A percentile compares a stretch with the other conserved stretches of the same genome.
Conservation (phyloP, 2,329 filamentous ascomycete species). For the Juglanconis juglandina region DNA sequence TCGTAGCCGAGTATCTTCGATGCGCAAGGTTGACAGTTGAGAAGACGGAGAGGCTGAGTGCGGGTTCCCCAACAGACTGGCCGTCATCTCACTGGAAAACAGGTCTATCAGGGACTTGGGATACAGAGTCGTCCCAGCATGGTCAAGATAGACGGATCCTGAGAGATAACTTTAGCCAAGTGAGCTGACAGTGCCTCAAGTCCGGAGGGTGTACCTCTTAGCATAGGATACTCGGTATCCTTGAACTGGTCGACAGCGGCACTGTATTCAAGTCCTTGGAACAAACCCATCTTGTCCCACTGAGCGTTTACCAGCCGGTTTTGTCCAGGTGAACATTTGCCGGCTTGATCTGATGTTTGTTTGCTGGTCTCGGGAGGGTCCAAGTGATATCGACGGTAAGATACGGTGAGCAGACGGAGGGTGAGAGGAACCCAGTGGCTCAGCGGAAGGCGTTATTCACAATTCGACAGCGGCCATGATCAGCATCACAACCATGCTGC, state of each 20-base stretch:
- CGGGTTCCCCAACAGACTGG: conserved; percentile 82
- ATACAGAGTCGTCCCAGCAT: conserved; percentile 88
- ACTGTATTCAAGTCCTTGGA: conserved; percentile 47
- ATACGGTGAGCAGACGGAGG: not conserved
- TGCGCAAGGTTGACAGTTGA: conserved; percentile 67
- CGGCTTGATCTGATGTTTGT: not conserved
- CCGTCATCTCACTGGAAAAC: conserved; percentile 75
- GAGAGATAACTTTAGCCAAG: conserved; percentile 14
- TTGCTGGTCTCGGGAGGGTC: not conserved
- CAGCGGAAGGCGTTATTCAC: not conserved
- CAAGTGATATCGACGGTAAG: conserved; percentile 1
- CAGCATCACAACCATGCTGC: not conserved
- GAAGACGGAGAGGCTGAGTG: conserved; percentile 84
- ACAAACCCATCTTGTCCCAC: conserved; percentile 13
- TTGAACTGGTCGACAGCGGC: conserved; percentile 56
- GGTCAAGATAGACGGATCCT: conserved; percentile 83
- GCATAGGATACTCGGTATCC: conserved; percentile 64
- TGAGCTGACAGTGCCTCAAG: conserved; percentile 10
- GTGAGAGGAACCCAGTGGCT: not conserved
- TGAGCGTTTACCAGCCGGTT: not conserved
- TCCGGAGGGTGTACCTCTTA: conserved; percentile 50
- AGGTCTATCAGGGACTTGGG: conserved; percentile 75
- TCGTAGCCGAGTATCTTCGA: conserved; percentile 72
- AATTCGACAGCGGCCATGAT: not conserved
- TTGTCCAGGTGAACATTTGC: conserved; percentile 1